Conservation (phyloP, 2,329 filamentous ascomycete species). For the Aspergillus awamori region DNA sequence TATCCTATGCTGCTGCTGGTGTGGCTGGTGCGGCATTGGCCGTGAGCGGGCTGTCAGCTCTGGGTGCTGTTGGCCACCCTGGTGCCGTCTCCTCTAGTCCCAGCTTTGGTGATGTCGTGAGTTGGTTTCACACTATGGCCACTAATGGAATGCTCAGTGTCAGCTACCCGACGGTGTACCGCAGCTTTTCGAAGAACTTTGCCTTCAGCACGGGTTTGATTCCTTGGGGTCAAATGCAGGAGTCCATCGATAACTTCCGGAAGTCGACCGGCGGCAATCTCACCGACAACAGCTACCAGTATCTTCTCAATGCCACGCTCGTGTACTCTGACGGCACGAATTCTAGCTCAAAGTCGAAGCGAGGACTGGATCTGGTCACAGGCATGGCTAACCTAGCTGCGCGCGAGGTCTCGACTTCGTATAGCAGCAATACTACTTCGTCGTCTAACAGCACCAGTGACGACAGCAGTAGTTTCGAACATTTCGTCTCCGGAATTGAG, state of each 20-base stretch:
- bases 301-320: slow-evolving; percentile 74
- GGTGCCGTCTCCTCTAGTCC: slow-evolving; percentile 73
- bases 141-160: slow-evolving; percentile 97
- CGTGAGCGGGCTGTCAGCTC: slow-evolving; percentile 71
- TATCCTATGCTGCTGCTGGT: slow-evolving; percentile 81
- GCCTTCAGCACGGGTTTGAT: slow-evolving; percentile 85
- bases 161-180: slow-evolving; percentile 82
- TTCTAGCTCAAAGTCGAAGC: slow-evolving; percentile 54
- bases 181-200: slow-evolving; percentile 90
- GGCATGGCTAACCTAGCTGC: slow-evolving; percentile 52
- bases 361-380: slow-evolving; percentile 54
- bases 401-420: slow-evolving; percentile 52
- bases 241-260: slow-evolving; percentile 82
- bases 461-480: slow-evolving; percentile 47
- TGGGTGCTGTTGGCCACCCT: slow-evolving; percentile 61
- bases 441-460: slow-evolving; percentile 29
- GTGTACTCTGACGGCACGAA: slow-evolving; percentile 65
- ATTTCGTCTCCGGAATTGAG: slow-evolving; percentile 73
- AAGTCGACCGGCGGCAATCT: slow-evolving; percentile 81
- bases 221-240: slow-evolving; percentile 78
- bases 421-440: slow-evolving; percentile 45
- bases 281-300: slow-evolving; percentile 74
- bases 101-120: slow-evolving; percentile 80
- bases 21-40: slow-evolving; percentile 82
- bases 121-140: slow-evolving; percentile 91